These are phyloP conservation scores for Dactylorhiza incarnata DNA, from an alignment of 106 monocot genomes.

Conservation along the genomic window DNA sequence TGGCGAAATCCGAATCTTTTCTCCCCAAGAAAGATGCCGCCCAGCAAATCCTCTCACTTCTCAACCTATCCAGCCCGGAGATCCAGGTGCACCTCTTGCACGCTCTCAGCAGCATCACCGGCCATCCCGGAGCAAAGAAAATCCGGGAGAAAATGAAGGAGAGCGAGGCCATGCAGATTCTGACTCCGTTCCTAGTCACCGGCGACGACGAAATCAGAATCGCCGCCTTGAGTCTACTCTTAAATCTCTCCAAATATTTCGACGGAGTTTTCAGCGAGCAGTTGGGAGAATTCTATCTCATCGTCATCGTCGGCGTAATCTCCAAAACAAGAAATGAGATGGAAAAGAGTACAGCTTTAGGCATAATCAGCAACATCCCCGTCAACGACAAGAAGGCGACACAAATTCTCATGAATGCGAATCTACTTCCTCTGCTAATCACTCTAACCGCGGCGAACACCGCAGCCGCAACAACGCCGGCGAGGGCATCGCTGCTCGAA, in stretches of 20 bases:
- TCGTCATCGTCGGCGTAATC: constrained; percentile 38
- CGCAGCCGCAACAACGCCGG: constrained; percentile 1
- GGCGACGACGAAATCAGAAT: constrained; percentile 31
- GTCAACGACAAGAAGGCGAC: constrained; percentile 51
- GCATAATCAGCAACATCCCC: constrained; percentile 64
- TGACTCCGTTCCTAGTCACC: constrained; percentile 49
- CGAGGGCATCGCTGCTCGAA: constrained; percentile 36
- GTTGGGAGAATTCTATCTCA: constrained; percentile 45
- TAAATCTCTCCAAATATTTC: constrained; percentile 52
- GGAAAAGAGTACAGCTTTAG: constrained; percentile 55
- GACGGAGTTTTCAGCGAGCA: constrained; percentile 21
- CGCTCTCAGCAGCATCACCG: constrained; percentile 56
- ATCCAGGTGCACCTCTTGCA: constrained; percentile 59
- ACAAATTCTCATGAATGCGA: constrained; percentile 34
- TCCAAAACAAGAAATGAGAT: constrained; percentile 20
- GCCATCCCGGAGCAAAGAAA: constrained; percentile 38
- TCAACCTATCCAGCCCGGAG: constrained; percentile 49
- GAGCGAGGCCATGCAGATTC: constrained; percentile 52
- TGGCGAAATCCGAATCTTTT: constrained; percentile 51
- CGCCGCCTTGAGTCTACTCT: constrained; percentile 45
- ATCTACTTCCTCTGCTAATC: constrained; percentile 53
- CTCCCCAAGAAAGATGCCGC: constrained; percentile 49
- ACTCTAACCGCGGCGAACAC: constrained; percentile 23
- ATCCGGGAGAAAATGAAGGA: constrained; percentile 45
- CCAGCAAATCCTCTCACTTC: constrained; percentile 63